Evolutionary conservation across 768 basidiomycete genomes (phyloP).

Genomic region (Dictyophora rubrovolvata): DNA sequence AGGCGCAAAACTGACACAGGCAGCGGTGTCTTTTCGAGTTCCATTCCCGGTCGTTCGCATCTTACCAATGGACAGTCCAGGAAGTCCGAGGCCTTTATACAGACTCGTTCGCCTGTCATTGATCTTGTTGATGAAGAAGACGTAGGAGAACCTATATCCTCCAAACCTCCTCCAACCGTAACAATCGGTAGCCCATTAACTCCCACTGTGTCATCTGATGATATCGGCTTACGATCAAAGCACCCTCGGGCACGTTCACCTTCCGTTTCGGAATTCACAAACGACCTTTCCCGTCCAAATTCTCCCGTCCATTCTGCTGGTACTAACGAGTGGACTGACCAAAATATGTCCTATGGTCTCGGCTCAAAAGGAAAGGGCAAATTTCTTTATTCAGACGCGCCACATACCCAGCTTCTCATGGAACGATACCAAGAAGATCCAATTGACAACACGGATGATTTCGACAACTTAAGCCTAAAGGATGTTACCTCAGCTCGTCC

Average conservation of each 20-base stretch:
- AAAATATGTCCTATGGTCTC: too few species aligned
- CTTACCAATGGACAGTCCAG: neutral
- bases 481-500: neutral
- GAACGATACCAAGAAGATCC: neutral
- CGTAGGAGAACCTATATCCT: neutral
- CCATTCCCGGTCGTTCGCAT: neutral
- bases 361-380: neutral
- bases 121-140: conserved; percentile 6
- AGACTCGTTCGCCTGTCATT: neutral
- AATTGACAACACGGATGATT: conserved; percentile 5
- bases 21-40: neutral
- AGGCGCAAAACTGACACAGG: neutral
- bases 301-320: too few species aligned
- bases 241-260: neutral
- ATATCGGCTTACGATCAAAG: neutral
- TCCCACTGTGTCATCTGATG: conserved; percentile 2
- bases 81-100: neutral
- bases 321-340: too few species aligned
- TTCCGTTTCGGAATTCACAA: neutral
- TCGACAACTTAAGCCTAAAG: neutral
- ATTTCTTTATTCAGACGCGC: neutral
- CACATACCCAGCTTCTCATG: neutral
- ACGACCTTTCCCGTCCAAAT: neutral
- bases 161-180: neutral
- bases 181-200: neutral